These are phyloP conservation scores for Zalerion maritima DNA, from an alignment of 495 filamentous ascomycete species.

Conservation along the genomic window DNA sequence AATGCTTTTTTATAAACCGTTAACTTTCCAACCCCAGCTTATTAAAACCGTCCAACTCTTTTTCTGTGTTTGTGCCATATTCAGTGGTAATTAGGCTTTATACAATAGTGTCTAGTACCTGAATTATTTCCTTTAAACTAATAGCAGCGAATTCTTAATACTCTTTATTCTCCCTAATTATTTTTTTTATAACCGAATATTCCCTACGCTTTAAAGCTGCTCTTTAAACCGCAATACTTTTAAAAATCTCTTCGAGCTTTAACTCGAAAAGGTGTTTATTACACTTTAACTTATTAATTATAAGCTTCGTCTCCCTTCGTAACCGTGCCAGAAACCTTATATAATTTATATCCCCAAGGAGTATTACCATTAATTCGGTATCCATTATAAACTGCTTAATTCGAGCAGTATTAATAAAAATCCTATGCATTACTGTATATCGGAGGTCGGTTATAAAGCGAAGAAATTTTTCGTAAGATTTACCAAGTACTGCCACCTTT, in stretches of 20 bases:
- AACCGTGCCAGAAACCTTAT: slow-evolving; percentile 1
- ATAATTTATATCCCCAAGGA: slow-evolving; percentile 2
- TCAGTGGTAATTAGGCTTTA: too few relatives aligned
- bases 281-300: slow-evolving; percentile 3
- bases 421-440: slow-evolving; percentile 3
- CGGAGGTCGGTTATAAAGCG: slow-evolving; percentile 2
- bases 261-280: slow-evolving; percentile 4
- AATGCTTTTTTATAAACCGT: too few relatives aligned
- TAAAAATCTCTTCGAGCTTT: slow-evolving; percentile 2
- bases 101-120: too few relatives aligned
- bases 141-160: slow-evolving; percentile 3
- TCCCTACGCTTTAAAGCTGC: slow-evolving; percentile 3
- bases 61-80: too few relatives aligned
- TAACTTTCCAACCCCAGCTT: too few relatives aligned
- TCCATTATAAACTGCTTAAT: slow-evolving; percentile 3
- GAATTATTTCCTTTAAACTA: slow-evolving; percentile 2
- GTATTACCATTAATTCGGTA: slow-evolving; percentile 1
- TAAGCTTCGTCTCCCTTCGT: slow-evolving; percentile 1
- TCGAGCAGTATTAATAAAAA: slow-evolving; percentile 2
- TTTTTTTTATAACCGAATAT: slow-evolving; percentile 2
- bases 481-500: too few relatives aligned
- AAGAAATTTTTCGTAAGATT: background rate
- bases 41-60: too few relatives aligned
- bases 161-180: slow-evolving; percentile 2
- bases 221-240: slow-evolving; percentile 3